Evolutionary conservation across 441 rosid species (phyloP).

Genomic region (Theobroma grandiflorum): DNA sequence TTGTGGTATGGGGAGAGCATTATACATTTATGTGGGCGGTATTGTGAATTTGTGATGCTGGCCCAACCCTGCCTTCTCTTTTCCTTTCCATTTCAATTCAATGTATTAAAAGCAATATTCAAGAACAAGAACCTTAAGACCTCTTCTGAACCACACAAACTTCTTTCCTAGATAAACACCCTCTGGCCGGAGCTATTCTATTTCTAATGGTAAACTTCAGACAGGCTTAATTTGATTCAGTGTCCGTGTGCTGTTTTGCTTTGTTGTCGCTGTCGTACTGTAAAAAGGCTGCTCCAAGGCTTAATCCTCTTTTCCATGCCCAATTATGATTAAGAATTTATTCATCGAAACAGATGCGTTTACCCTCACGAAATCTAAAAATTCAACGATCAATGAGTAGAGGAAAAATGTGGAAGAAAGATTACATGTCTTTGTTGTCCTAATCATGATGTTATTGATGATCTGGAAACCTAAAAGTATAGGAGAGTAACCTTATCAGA

Average conservation of each 20-base stretch:
- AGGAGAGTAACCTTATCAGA: not conserved
- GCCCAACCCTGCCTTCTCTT: not conserved
- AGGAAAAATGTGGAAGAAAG: not conserved
- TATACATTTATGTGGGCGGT: not conserved
- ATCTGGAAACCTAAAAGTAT: slow-evolving; percentile 1
- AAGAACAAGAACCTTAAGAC: not conserved
- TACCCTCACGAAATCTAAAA: not conserved
- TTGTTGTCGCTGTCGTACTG: not conserved
- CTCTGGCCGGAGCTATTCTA: not conserved
- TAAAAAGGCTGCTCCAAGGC: not conserved
- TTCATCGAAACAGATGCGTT: not conserved
- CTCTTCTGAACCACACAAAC: not conserved
- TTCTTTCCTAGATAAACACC: not conserved
- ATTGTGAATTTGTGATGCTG: not conserved
- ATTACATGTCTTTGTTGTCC: slow-evolving; percentile 4
- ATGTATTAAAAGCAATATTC: not conserved
- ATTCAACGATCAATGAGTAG: slow-evolving; percentile 12
- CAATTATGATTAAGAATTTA: not conserved
- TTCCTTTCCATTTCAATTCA: not conserved
- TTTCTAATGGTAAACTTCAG: not conserved
- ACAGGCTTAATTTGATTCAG: not conserved
- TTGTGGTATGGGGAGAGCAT: not conserved
- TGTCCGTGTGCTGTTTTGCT: not conserved
- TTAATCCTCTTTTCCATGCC: not conserved
- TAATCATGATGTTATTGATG: slow-evolving; percentile 16